Conservation (phyloP, 1,284 basidiomycete genomes). For the Trichosporon sp. region DNA sequence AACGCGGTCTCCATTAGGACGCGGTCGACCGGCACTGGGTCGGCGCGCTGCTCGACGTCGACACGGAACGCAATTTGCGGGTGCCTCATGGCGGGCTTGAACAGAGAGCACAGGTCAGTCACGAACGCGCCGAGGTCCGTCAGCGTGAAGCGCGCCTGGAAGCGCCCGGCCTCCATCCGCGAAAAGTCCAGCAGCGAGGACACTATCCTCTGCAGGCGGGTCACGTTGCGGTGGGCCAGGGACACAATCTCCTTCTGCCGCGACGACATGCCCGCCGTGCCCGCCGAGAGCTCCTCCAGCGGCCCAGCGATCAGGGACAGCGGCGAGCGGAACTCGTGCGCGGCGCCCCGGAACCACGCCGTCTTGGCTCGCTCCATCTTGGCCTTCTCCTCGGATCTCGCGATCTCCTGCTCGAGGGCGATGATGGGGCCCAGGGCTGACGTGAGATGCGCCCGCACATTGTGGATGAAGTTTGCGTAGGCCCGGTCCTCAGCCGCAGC, state of each 20-base stretch:
- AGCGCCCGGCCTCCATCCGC: conserved; percentile 40
- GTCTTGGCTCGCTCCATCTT: conserved; percentile 49
- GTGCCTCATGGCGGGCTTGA: conserved; percentile 39
- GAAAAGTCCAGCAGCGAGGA: conserved; percentile 47
- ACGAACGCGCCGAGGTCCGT: conserved; percentile 43
- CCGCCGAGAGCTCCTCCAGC: conserved; percentile 38
- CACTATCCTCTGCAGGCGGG: conserved; percentile 40
- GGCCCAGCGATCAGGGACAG: conserved; percentile 41
- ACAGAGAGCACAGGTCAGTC: conserved; percentile 46
- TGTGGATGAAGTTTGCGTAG: conserved; percentile 41
- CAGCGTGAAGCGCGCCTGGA: conserved; percentile 43
- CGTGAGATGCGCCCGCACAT: conserved; percentile 37
- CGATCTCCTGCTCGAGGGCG: conserved; percentile 41
- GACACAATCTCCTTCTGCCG: conserved; percentile 30
- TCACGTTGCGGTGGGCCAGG: conserved; percentile 42
- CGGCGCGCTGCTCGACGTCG: conserved; percentile 10
- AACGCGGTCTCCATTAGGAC: conserved; percentile 49
- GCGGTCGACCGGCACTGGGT: conserved; percentile 37
- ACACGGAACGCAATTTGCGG: not conserved
- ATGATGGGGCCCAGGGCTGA: conserved; percentile 36
- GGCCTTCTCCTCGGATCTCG: conserved; percentile 40
- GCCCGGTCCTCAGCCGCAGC: conserved; percentile 35
- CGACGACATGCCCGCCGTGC: conserved; percentile 7
- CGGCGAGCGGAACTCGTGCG: conserved; percentile 47
- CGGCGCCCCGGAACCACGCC: conserved; percentile 46